Percentiles rank a stretch among this genome's conserved stretches.
Conservation (phyloP, 805 yeast species). For the Hanseniaspora meyeri region DNA sequence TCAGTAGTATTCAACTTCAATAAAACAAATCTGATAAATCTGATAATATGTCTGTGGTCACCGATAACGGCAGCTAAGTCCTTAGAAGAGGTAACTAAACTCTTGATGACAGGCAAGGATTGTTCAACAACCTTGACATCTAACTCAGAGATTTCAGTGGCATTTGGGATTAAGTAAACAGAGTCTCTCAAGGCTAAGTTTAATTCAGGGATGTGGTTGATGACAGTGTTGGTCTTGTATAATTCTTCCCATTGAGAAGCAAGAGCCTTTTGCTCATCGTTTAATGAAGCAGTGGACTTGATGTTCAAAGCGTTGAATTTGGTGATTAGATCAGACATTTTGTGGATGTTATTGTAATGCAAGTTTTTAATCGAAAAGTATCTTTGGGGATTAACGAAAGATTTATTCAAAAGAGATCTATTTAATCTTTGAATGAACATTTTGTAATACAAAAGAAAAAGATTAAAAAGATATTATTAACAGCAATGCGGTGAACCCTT, state of each 20-base stretch:
- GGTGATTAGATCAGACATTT: constrained; percentile 25
- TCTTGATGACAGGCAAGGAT: constrained; percentile 46
- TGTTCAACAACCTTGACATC: constrained; percentile 62
- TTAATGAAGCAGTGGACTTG: constrained; percentile 24
- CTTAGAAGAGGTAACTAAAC: constrained; percentile 39
- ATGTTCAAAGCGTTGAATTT: constrained; percentile 23
- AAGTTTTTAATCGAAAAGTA: neutral
- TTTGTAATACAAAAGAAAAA: neutral
- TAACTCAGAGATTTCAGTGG: constrained; percentile 42
- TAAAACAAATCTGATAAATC: constrained; percentile 90
- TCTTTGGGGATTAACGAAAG: neutral
- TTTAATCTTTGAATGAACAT: neutral
- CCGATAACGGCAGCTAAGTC: constrained; percentile 40
- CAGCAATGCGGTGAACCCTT: no score
- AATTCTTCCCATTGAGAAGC: constrained; percentile 70
- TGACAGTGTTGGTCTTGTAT: constrained; percentile 42
- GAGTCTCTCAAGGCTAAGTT: constrained; percentile 56
- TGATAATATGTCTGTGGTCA: constrained; percentile 64
- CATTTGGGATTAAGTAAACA: constrained; percentile 44
- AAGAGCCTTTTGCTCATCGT: constrained; percentile 51
- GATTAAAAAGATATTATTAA: no score
- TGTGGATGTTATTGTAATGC: neutral
- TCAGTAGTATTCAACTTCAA: constrained; percentile 46
- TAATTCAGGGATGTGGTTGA: constrained; percentile 42
- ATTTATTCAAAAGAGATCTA: neutral